Conservation (phyloP, 2,329 filamentous ascomycete genomes). For the Hymenoscyphus repandus region DNA sequence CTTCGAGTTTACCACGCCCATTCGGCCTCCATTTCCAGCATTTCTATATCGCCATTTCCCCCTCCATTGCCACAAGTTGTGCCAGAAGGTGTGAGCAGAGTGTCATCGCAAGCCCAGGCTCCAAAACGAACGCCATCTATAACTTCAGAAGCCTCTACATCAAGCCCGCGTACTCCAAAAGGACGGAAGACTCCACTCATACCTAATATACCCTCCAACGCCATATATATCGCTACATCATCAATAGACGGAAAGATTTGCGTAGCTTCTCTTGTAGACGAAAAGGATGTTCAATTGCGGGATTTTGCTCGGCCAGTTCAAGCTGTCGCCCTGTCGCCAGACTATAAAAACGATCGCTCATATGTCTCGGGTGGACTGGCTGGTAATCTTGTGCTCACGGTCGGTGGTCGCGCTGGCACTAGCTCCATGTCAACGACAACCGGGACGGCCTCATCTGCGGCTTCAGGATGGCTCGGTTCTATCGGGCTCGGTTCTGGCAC, state of each 20-base stretch:
- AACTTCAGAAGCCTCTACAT: conserved; percentile 42
- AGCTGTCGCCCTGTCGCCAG: conserved; percentile 87
- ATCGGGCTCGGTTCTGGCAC: conserved; percentile 75
- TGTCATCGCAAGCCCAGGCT: conserved; percentile 27
- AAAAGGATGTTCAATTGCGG: conserved; percentile 83
- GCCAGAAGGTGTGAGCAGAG: conserved; percentile 33
- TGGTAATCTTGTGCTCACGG: conserved; percentile 80
- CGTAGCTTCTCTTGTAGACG: conserved; percentile 77
- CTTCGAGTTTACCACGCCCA: conserved; percentile 89
- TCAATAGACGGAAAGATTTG: conserved; percentile 97
- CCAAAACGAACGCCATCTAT: conserved; percentile 36
- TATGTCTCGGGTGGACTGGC: conserved; percentile 90
- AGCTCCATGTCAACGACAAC: conserved; percentile 83
- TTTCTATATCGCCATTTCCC: conserved; percentile 86
- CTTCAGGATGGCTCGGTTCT: conserved; percentile 85
- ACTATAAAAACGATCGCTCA: conserved; percentile 82
- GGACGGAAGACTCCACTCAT: conserved; percentile 46
- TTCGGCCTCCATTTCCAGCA: conserved; percentile 79
- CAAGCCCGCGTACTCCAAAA: conserved; percentile 42
- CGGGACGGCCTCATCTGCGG: conserved; percentile 72
- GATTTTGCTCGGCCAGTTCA: conserved; percentile 94
- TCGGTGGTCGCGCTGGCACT: conserved; percentile 71
- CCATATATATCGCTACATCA: conserved; percentile 88
- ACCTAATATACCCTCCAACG: conserved; percentile 74
- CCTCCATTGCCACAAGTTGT: conserved; percentile 44